These are phyloP conservation scores for Panicum miliaceum DNA, from an alignment of 176 grass and related monocot genomes.

Conservation along the genomic window DNA sequence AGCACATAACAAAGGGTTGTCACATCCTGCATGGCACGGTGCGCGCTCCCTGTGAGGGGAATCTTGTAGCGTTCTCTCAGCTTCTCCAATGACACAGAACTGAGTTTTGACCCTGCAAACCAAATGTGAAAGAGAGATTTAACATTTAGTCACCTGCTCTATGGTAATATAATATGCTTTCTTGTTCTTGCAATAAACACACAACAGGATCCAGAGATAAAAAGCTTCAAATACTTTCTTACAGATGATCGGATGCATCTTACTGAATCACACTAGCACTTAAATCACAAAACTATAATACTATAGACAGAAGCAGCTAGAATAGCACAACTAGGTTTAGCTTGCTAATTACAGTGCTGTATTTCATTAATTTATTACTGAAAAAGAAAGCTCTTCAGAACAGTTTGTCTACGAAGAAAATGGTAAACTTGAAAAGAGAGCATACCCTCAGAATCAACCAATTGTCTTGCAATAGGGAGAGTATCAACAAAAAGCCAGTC, in stretches of 20 bases:
- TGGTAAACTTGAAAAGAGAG: constrained; percentile 26
- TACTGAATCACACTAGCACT: constrained; percentile 5
- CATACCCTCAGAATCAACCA: constrained; percentile 61
- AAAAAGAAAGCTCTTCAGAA: constrained; percentile 35
- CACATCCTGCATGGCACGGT: constrained; percentile 77
- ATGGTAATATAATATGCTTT: constrained; percentile 2
- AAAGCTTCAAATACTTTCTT: constrained; percentile 6
- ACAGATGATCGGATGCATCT: constrained; percentile 4
- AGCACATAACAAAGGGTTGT: constrained; percentile 66
- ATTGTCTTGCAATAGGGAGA: constrained; percentile 65
- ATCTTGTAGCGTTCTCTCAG: constrained; percentile 66
- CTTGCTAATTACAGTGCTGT: constrained; percentile 4
- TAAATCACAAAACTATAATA: constrained; percentile 7
- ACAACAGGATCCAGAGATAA: constrained; percentile 21
- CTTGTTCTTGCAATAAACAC: constrained; percentile 7
- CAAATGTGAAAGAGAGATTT: constrained; percentile 31
- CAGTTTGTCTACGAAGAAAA: constrained; percentile 34
- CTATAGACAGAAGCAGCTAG: neutral
- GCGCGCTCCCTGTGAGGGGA: constrained; percentile 52
- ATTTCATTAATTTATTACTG: constrained; percentile 22
- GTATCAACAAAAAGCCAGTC: constrained; percentile 86
- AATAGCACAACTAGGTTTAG: constrained; percentile 35
- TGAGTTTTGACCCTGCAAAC: constrained; percentile 62
- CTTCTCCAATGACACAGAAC: constrained; percentile 43
- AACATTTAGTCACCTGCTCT: constrained; percentile 13